A percentile compares a stretch with the other conserved stretches of the same genome.
These are phyloP conservation scores for Aspergillus sparsus DNA, from an alignment of 495 filamentous ascomycete species.

Conservation along the genomic window DNA sequence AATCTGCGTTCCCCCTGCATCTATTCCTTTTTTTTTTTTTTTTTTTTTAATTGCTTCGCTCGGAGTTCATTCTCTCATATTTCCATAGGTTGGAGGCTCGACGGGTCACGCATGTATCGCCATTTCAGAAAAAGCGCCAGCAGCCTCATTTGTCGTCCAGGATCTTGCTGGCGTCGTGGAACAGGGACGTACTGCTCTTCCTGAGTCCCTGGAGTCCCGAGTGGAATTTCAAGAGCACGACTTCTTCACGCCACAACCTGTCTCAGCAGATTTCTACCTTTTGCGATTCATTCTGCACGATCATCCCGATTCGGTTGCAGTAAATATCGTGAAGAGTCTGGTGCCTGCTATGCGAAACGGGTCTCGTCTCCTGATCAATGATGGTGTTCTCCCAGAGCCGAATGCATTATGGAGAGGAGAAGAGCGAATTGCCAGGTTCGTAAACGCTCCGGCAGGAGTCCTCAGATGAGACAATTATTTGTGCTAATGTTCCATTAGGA, in stretches of 20 bases:
- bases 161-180: conserved; percentile 27
- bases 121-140: neutral
- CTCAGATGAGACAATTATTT: no score
- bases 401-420: conserved; percentile 4
- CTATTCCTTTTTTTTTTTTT: no score
- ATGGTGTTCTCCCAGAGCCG: conserved; percentile 11
- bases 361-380: conserved; percentile 2
- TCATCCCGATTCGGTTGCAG: conserved; percentile 38
- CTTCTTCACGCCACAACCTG: conserved; percentile 48
- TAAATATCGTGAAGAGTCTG: conserved; percentile 31
- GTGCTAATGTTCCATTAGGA: neutral
- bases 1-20: no score
- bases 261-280: conserved; percentile 52
- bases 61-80: neutral
- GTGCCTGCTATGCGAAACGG: conserved; percentile 3
- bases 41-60: neutral
- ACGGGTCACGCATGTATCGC: conserved; percentile 11
- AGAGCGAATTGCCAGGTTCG: conserved; percentile 11
- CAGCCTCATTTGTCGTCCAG: neutral
- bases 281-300: conserved; percentile 52
- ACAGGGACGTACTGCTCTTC: neutral
- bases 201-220: conserved; percentile 17
- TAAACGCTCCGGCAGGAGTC: neutral
- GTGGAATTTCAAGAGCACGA: conserved; percentile 48
- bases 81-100: conserved; percentile 12